A percentile compares a stretch with the other conserved stretches of the same genome.
Evolutionary conservation across 2,329 filamentous ascomycete species (phyloP).

Genomic region (Aphanoascus verrucosus): DNA sequence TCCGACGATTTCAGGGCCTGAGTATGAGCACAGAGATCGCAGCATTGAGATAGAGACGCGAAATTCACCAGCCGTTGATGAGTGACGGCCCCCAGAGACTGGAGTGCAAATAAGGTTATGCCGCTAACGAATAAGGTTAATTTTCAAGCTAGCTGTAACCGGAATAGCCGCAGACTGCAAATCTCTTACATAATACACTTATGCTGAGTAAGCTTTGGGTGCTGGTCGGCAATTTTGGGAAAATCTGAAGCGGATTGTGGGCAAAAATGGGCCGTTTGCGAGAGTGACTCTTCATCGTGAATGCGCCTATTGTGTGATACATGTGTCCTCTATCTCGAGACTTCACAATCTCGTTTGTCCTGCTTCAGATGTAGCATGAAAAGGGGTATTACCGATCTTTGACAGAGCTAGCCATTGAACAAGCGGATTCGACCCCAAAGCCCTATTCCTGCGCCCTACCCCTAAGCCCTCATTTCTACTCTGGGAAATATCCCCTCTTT

Average conservation of each 20-base stretch:
- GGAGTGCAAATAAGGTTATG: background rate
- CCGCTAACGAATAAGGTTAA: background rate
- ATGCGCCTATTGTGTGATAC: background rate
- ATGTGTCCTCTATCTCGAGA: background rate
- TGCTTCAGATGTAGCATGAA: background rate
- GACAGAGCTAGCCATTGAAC: background rate
- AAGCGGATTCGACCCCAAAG: conserved; percentile 20
- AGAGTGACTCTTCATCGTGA: background rate
- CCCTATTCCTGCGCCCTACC: conserved; percentile 39
- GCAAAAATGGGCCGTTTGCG: too few species aligned
- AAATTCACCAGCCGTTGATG: background rate
- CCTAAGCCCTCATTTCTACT: conserved; percentile 42
- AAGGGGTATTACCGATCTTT: too few species aligned
- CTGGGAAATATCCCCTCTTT: conserved; percentile 27
- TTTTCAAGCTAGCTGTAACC: background rate
- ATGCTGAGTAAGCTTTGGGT: background rate
- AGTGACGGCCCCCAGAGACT: too few species aligned
- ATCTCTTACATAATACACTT: background rate
- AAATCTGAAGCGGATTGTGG: too few species aligned
- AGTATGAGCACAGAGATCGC: background rate
- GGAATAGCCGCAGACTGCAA: background rate
- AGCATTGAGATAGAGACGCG: background rate
- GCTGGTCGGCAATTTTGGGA: background rate
- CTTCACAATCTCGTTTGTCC: background rate
- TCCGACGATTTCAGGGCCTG: too few species aligned